Conservation (phyloP, 2,329 filamentous ascomycete species). For the Sporothrix pallida region DNA sequence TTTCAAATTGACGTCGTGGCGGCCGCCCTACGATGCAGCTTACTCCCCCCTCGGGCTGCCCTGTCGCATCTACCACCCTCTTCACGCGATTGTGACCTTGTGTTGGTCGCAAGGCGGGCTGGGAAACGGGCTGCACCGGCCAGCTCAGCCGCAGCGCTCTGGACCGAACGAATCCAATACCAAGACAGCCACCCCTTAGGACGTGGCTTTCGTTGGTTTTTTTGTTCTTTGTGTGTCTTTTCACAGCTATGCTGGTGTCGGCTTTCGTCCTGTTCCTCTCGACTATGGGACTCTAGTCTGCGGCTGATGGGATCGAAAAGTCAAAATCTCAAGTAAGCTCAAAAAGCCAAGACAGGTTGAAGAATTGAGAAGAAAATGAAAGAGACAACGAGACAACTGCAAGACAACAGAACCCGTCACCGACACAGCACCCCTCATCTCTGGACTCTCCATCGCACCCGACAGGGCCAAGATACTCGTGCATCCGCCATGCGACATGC, state of each 20-base stretch:
- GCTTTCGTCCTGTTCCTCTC: constrained; percentile 1
- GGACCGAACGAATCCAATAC: constrained; percentile 1
- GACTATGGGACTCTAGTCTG: neutral
- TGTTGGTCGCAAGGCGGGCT: neutral
- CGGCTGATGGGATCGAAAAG: neutral
- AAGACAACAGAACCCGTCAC: neutral
- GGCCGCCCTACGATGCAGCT: neutral
- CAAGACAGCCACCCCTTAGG: neutral
- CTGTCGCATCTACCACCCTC: neutral
- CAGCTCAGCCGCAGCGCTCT: neutral
- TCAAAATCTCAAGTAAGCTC: neutral
- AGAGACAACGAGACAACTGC: neutral
- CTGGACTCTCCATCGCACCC: neutral
- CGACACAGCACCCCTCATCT: neutral
- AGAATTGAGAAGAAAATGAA: neutral
- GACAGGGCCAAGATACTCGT: neutral
- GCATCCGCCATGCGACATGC: neutral
- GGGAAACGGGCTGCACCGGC: neutral
- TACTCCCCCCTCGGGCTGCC: neutral
- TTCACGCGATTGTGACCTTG: neutral
- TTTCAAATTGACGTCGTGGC: neutral
- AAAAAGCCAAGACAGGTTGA: neutral
- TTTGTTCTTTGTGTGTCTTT: neutral
- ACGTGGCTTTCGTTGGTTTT: no score
- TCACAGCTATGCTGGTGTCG: neutral